Base-by-base conservation (phyloP, 257 asterid genomes). In the Primulina tabacum region DNA sequence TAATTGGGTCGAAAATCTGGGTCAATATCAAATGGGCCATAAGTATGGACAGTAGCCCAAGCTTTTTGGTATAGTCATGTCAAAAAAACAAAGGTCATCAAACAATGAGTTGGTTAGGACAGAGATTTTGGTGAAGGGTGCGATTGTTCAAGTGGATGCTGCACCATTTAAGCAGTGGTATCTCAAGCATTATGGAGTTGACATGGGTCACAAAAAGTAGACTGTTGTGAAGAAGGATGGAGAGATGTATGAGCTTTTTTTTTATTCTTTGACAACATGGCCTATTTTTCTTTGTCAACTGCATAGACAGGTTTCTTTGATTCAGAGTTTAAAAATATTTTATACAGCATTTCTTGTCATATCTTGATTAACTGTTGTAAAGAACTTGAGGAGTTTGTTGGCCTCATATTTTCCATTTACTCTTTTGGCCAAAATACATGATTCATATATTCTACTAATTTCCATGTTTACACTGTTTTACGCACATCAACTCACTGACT, bases 141-240 rank as follows among this genome's bases (percentile, higher is more conserved):
- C 57, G 3, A 16, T 50, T 50, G 8, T 50, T 50, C 56, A 50
- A 50, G 20, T 50, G 57, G 57, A 50, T 50, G 57, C 57, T 17
- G 57, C 57, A 16, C 57, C 57, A 50, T 50, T 50, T 50, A 50
- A 50, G 21, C 56, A 50, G 85, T n/a, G n/a, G n/a, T n/a, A n/a
- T n/a, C n/a, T n/a, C n/a, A n/a, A n/a, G n/a, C n/a, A n/a, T n/a
- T n/a, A n/a, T n/a, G n/a, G n/a, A n/a, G n/a, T n/a, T n/a, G n/a
- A 81, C 3, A 74, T 81, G 70, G 80, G 82, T 26, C 76, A 81
- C 60, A 81, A 81, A 76, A 81, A 81, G 80, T 75, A 81, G 75
- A 61, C 68, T 74, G 72, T 75, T 33, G 71, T 80, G 72, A 81
- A 81, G 65, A 77, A 78, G 64, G 82, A 78, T 65, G 85, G 76